Evolutionary conservation across 2,329 filamentous ascomycete species (phyloP), one percentile per base, ranked within the genome.

Genomic region (Endocalyx cinctus): DNA sequence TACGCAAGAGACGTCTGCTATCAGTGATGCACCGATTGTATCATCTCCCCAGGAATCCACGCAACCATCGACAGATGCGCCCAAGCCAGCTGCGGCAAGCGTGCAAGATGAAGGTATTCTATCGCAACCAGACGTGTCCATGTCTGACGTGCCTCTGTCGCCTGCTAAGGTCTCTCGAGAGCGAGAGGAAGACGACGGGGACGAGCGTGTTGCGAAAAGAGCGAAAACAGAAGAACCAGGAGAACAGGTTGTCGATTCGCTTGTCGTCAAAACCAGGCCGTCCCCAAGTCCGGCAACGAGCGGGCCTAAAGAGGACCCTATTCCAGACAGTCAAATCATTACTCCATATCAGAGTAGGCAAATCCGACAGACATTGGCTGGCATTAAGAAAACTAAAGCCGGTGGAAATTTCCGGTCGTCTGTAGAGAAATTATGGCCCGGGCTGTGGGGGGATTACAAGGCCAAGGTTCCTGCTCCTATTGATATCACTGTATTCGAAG

Each of bases 321-420:
- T 63, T 4, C 60, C 67, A 1, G 64, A 70, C 46, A 57, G 60
- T 32, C 62, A 67, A 29, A 57, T 66, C 1, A 73, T 87, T 13
- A 55, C 54, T 1, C 43, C 46, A 3, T 54, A 49, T 17, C 55
- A 60, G 27, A 55, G 48, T 37, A 52, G 42, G 33, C 49, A 52
- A 35, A 47, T 58, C n/a, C 46, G 81, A 20, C 77, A 79, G 41
- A 71, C 81, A 19, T 64, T 90, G 32, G 82, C 79, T 19, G 80
- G 82, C 33, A 71, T 90, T 36, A 94, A 94, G 66, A 92, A 94
- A 62, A 89, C 87, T 29, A 87, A 90, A 56, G 78, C 82, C 39
- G 86, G 90, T 2, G 63, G 65, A 6, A 75, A 82, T 34, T 97
- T 95, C 65, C 73, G 78, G 43, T 73, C 80, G 26, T 82, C 92